Percentiles rank a stretch among this genome's conserved stretches.
Evolutionary conservation across 306 rosid genomes (phyloP).

Genomic region (Rosa rugosa): DNA sequence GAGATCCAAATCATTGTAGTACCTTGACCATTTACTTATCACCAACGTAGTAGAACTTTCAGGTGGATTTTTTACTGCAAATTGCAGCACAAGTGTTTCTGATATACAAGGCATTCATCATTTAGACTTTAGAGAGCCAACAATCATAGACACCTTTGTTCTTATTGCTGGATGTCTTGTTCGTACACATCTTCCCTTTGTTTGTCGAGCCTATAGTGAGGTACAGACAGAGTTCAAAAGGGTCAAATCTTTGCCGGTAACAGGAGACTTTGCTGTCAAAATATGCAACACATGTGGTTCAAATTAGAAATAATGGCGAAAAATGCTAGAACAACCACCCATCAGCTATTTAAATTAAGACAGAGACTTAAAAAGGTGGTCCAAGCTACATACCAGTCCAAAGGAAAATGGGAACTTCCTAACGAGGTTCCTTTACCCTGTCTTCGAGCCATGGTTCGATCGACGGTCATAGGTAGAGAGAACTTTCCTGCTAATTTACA

Average conservation of each 20-base stretch:
- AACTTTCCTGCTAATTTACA: not conserved
- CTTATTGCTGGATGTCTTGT: not conserved
- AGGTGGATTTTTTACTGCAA: too few species aligned
- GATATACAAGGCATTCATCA: not conserved
- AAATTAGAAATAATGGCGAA: not conserved
- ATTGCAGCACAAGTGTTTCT: too few species aligned
- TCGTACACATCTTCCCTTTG: not conserved
- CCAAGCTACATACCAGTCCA: not conserved
- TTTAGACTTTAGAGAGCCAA: not conserved
- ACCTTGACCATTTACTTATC: not conserved
- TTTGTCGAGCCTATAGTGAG: not conserved
- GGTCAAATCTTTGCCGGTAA: not conserved
- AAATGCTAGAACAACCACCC: not conserved
- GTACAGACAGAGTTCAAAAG: too few species aligned
- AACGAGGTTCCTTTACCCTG: not conserved
- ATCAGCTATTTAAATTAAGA: not conserved
- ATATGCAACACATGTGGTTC: constrained; percentile 12
- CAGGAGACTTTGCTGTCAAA: constrained; percentile 13
- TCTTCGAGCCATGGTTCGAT: not conserved
- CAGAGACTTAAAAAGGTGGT: not conserved
- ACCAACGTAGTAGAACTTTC: not conserved
- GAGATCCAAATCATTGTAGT: not conserved
- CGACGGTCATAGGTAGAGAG: too few species aligned
- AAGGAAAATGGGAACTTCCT: not conserved
- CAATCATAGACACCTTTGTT: not conserved